Percentiles rank a stretch among this genome's conserved stretches.
Evolutionary conservation across 176 grass and related monocot species (phyloP).

Genomic region (Saccharum officinarum): DNA sequence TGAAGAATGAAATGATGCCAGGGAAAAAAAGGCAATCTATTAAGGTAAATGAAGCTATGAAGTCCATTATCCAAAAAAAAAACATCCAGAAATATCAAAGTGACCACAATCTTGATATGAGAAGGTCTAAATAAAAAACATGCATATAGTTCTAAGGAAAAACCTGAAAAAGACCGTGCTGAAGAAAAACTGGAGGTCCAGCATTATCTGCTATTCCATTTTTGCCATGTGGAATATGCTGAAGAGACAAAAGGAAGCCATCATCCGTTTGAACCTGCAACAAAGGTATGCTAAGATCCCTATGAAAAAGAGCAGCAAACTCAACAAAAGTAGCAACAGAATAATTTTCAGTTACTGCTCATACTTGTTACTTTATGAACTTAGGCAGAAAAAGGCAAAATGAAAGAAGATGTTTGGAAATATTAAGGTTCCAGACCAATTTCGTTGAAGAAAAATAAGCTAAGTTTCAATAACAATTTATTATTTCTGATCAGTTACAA

Average conservation of each 20-base stretch:
- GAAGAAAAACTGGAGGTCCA: slow-evolving; percentile 84
- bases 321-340: background rate
- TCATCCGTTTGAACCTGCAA: slow-evolving; percentile 81
- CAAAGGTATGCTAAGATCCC: slow-evolving; percentile 14
- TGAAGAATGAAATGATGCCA: slow-evolving; percentile 13
- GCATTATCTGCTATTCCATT: slow-evolving; percentile 38
- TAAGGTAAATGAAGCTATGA: background rate
- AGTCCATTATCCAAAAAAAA: slow-evolving; percentile 2
- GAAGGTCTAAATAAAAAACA: background rate
- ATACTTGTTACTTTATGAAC: slow-evolving; percentile 1
- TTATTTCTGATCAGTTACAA: background rate
- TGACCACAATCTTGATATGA: background rate
- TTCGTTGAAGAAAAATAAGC: background rate
- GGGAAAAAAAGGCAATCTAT: background rate
- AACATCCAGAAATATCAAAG: slow-evolving; percentile 21
- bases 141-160: background rate
- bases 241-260: slow-evolving; percentile 82
- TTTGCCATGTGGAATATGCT: slow-evolving; percentile 72
- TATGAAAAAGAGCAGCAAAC: background rate
- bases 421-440: background rate
- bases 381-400: slow-evolving; percentile 7
- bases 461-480: background rate
- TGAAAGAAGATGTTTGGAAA: background rate
- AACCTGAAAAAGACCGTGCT: slow-evolving; percentile 98
- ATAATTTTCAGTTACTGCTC: background rate